A percentile compares a stretch with the other conserved stretches of the same genome.
These are phyloP conservation scores for Colletotrichum orchidophilum DNA, from an alignment of 2,329 filamentous ascomycete genomes.

Conservation along the genomic window DNA sequence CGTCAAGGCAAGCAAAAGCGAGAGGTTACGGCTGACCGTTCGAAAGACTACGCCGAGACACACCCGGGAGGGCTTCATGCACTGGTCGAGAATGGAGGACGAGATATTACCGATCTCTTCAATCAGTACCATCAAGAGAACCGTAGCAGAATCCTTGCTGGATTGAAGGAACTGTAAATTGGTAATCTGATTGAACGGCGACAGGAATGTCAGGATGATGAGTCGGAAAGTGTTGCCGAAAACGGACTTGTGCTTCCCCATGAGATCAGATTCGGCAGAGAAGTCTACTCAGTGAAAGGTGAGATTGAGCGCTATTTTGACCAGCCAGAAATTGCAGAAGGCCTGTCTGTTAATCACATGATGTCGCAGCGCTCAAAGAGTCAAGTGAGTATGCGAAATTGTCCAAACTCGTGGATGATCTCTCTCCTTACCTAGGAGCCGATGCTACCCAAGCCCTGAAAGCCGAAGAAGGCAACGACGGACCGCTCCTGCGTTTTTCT, in stretches of 20 bases:
- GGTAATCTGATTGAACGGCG: slow-evolving; percentile 8
- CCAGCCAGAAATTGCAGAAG: too few relatives aligned
- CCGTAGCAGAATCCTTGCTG: background rate
- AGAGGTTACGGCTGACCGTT: background rate
- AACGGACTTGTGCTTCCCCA: background rate
- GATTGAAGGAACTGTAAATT: slow-evolving; percentile 5
- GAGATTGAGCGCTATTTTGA: background rate
- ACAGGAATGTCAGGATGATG: background rate
- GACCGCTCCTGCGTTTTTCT: background rate
- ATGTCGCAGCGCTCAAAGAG: background rate
- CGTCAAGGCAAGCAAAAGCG: accelerated
- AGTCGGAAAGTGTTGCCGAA: background rate
- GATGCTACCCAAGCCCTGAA: slow-evolving; percentile 11
- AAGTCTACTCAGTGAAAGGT: slow-evolving; percentile 9
- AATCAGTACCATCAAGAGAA: slow-evolving; percentile 3
- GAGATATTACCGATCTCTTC: slow-evolving; percentile 26
- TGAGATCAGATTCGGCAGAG: slow-evolving; percentile 6
- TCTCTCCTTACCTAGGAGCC: background rate
- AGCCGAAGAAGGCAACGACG: background rate
- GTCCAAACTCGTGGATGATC: background rate
- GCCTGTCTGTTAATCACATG: background rate
- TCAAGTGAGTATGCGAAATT: background rate
- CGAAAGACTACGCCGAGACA: slow-evolving; percentile 24
- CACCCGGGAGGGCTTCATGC: slow-evolving; percentile 27
- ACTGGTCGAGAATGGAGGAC: slow-evolving; percentile 15